Evolutionary conservation across 2,329 filamentous ascomycete species (phyloP).

Genomic region (Falciphora oryzae): DNA sequence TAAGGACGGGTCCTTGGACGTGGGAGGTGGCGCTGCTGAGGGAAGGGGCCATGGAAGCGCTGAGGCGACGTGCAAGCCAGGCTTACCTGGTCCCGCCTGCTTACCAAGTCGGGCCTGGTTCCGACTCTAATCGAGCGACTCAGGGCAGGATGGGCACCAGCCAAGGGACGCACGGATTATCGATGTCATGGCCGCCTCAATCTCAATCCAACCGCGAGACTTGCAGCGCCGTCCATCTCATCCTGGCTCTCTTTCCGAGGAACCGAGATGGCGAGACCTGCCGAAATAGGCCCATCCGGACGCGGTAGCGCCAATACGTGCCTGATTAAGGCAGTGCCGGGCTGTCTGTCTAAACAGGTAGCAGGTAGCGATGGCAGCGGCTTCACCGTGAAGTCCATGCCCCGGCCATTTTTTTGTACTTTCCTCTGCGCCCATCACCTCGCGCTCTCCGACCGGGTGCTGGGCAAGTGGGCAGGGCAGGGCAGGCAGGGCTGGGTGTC

Average conservation of each 20-base stretch:
- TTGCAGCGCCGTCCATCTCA: neutral
- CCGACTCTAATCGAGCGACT: neutral
- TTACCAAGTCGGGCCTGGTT: neutral
- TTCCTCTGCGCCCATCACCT: neutral
- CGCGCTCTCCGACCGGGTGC: neutral
- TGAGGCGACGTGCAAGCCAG: neutral
- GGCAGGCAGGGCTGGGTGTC: neutral
- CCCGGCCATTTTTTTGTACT: neutral
- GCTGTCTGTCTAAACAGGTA: neutral
- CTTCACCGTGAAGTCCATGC: neutral
- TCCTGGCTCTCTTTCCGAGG: neutral
- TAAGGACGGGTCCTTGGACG: neutral
- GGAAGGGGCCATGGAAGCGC: neutral
- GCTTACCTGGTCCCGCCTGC: neutral
- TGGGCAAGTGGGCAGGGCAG: neutral
- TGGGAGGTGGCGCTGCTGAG: conserved; percentile 2
- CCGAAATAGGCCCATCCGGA: neutral
- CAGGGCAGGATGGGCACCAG: neutral
- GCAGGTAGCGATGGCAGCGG: neutral
- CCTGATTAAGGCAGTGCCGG: neutral
- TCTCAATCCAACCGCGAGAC: neutral
- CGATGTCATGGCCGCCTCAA: neutral
- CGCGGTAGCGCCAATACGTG: no score
- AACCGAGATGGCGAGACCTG: neutral
- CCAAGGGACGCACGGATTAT: neutral